Conservation (phyloP, 139 green algal species). For the Spirogloea muscicola region DNA sequence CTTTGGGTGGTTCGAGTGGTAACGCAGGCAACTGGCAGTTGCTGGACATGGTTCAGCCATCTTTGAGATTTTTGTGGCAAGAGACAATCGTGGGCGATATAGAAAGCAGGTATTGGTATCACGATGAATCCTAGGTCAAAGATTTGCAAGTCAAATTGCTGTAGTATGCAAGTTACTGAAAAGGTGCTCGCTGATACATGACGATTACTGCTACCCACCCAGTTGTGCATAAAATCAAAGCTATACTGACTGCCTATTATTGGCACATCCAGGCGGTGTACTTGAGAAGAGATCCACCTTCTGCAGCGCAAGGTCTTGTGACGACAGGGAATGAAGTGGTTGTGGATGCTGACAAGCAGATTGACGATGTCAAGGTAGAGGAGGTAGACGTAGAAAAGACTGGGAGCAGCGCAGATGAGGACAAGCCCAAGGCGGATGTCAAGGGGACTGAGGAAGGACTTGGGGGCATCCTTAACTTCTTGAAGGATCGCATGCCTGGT, state of each 20-base stretch:
- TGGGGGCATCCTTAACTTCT: neutral
- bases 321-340: neutral
- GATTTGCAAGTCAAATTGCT: no score
- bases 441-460: neutral
- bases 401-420: neutral
- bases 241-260: neutral
- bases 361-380: neutral
- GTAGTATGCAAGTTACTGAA: no score
- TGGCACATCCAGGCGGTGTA: neutral
- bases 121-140: no score
- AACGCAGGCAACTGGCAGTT: conserved; percentile 34
- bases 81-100: neutral
- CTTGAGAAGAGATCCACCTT: neutral
- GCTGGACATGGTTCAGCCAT: conserved; percentile 18
- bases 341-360: neutral
- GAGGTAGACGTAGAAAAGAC: neutral
- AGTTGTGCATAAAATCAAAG: neutral
- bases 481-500: neutral
- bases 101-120: conserved; percentile 1
- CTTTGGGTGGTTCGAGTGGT: neutral
- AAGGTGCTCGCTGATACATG: no score
- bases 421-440: neutral
- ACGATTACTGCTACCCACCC: neutral
- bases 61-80: conserved; percentile 30
- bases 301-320: neutral